These are phyloP conservation scores for Mycotypha africana DNA, from an alignment of 371 early-diverging fungal genomes.

Conservation along the genomic window DNA sequence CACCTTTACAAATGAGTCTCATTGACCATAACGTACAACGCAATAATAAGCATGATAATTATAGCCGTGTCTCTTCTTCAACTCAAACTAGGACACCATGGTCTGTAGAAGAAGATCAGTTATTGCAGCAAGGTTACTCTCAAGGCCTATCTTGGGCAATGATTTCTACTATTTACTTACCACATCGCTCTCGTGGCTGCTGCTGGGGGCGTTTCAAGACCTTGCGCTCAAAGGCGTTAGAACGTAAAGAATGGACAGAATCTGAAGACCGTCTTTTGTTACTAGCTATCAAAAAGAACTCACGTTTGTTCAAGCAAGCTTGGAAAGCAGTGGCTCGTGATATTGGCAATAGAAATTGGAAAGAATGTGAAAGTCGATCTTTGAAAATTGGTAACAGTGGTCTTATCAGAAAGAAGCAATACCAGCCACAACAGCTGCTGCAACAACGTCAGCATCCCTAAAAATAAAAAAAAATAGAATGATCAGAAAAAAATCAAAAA, in stretches of 20 bases:
- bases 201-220: slow-evolving; percentile 28
- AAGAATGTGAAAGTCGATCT: slow-evolving; percentile 31
- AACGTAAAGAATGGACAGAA: slow-evolving; percentile 27
- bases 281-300: slow-evolving; percentile 29
- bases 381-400: background rate
- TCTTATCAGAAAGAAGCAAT: no score
- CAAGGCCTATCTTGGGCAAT: slow-evolving; percentile 26
- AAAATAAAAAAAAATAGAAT: no score
- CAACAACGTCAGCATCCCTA: no score
- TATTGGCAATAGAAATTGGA: slow-evolving; percentile 26
- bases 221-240: slow-evolving; percentile 21
- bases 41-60: no score
- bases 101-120: slow-evolving; percentile 16
- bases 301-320: slow-evolving; percentile 30
- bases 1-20: no score
- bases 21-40: no score
- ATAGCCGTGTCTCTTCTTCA: no score
- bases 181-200: slow-evolving; percentile 24
- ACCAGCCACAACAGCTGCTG: no score
- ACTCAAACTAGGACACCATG: slow-evolving; percentile 21
- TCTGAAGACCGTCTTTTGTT: slow-evolving; percentile 23
- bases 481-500: no score
- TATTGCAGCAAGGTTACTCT: slow-evolving; percentile 20
- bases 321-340: slow-evolving; percentile 36
- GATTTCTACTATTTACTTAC: slow-evolving; percentile 19